Evolutionary conservation across 2,329 filamentous ascomycete genomes (phyloP).

Genomic region (Penicillium hordei): DNA sequence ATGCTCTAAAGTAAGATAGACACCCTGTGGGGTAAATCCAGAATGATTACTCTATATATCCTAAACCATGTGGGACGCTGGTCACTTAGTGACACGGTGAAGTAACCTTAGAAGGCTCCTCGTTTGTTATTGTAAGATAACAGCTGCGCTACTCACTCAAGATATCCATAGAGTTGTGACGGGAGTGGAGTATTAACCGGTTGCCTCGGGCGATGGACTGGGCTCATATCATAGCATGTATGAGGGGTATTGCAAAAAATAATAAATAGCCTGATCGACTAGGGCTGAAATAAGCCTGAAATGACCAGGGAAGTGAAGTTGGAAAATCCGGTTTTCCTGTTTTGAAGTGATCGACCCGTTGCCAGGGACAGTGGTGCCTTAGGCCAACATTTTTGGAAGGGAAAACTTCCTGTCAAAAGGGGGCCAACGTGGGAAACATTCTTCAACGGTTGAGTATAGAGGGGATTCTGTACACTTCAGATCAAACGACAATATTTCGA

Average conservation of each 20-base stretch:
- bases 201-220: neutral
- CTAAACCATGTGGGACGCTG: no score
- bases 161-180: neutral
- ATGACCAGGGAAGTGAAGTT: neutral
- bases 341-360: neutral
- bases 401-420: neutral
- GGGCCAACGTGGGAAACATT: conserved; percentile 2
- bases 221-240: neutral
- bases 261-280: neutral
- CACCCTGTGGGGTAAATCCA: no score
- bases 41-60: no score
- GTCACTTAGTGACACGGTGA: no score
- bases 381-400: neutral
- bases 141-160: no score
- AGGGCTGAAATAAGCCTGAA: neutral
- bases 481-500: neutral
- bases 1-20: no score
- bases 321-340: neutral
- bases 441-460: neutral
- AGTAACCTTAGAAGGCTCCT: no score
- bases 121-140: no score
- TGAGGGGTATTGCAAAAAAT: neutral
- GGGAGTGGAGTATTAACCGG: neutral
- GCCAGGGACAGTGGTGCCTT: conserved; percentile 1
- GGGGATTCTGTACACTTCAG: neutral